These are phyloP conservation scores for Blastomyces emzantsi DNA, from an alignment of 2,329 filamentous ascomycete genomes.

Conservation along the genomic window DNA sequence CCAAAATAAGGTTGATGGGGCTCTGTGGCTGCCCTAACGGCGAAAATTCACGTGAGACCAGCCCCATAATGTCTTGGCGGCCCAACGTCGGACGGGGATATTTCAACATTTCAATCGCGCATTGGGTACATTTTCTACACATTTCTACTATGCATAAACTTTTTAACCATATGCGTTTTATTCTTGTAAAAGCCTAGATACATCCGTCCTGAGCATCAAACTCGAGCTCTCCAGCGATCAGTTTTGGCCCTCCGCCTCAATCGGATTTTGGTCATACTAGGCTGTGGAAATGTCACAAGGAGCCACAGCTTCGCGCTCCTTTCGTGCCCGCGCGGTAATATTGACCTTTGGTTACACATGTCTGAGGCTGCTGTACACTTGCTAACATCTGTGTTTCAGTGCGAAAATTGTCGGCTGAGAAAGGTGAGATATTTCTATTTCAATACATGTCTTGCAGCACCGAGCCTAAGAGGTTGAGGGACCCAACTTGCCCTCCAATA, in stretches of 20 bases:
- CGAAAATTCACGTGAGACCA: not conserved
- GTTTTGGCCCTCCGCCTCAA: not conserved
- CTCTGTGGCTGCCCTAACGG: too few species aligned
- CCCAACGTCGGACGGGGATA: not conserved
- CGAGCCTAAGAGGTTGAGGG: not conserved
- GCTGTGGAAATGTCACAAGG: not conserved
- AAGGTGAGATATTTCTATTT: constrained; percentile 18
- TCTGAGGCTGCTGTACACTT: not conserved
- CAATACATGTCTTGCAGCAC: not conserved
- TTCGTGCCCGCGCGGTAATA: constrained; percentile 22
- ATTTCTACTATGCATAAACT: not conserved
- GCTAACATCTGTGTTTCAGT: constrained; percentile 14
- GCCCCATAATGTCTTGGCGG: not conserved
- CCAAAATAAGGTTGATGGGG: too few species aligned
- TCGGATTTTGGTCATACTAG: not conserved
- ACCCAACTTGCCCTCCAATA: not conserved
- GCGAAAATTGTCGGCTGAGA: constrained; percentile 23
- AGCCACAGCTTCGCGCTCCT: constrained; percentile 13
- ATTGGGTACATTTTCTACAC: not conserved
- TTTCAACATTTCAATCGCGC: not conserved
- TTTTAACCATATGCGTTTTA: too few species aligned
- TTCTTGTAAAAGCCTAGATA: not conserved
- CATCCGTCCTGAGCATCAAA: not conserved
- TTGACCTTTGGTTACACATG: not conserved
- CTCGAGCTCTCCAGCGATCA: not conserved